These are phyloP conservation scores for Bryopsis sp. DNA, from an alignment of 139 green algal genomes.

Conservation along the genomic window DNA sequence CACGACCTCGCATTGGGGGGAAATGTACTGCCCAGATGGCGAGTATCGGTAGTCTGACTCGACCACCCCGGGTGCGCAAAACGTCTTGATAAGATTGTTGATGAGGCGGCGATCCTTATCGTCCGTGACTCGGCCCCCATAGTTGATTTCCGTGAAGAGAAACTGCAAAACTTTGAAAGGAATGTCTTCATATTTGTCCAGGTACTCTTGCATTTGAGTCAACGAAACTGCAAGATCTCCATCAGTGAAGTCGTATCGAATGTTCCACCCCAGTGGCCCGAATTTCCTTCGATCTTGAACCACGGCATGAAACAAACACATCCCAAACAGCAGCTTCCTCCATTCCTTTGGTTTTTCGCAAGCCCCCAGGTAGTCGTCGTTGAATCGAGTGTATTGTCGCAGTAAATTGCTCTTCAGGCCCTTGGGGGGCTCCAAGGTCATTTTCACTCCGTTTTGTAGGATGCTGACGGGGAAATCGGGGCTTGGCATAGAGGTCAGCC, in stretches of 20 bases:
- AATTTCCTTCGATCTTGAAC: constrained; percentile 53
- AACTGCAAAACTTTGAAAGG: constrained; percentile 59
- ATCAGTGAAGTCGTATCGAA: constrained; percentile 59
- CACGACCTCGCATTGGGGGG: constrained; percentile 30
- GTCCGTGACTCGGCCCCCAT: constrained; percentile 60
- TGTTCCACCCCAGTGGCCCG: constrained; percentile 59
- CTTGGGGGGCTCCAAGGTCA: constrained; percentile 74
- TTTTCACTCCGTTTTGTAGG: constrained; percentile 72
- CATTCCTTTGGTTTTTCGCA: constrained; percentile 52
- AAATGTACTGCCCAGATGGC: constrained; percentile 40
- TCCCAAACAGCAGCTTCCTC: constrained; percentile 56
- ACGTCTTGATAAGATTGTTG: constrained; percentile 45
- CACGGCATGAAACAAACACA: constrained; percentile 67
- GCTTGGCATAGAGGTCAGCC: constrained; percentile 63
- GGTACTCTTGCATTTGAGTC: constrained; percentile 59
- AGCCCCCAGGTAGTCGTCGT: constrained; percentile 55
- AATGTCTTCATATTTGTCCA: constrained; percentile 43
- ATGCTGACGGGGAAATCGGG: constrained; percentile 58
- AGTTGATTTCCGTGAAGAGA: constrained; percentile 62
- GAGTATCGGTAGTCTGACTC: constrained; percentile 28
- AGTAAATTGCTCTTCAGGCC: constrained; percentile 37
- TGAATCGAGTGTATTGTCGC: constrained; percentile 58
- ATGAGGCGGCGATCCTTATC: constrained; percentile 67
- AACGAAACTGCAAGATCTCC: constrained; percentile 57
- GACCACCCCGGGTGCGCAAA: constrained; percentile 40